Percentiles rank a stretch among this genome's conserved stretches.
Conservation (phyloP, 192 early-diverging fungal species). For the Coemansia sp. region DNA sequence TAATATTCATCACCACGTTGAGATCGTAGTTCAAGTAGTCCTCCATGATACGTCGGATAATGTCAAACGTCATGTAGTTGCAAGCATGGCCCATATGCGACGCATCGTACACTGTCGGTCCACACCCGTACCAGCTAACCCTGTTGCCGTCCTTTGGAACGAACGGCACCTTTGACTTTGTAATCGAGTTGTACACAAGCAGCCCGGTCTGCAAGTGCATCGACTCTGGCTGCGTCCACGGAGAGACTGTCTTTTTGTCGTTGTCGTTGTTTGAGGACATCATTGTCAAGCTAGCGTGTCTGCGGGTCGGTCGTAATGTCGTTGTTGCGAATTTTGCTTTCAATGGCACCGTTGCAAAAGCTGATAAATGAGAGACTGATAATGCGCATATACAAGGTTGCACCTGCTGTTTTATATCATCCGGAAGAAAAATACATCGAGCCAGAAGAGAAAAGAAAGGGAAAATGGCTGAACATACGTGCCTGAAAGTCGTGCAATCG, state of each 20-base stretch:
- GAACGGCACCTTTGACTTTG: constrained; percentile 88
- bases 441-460: too few species aligned
- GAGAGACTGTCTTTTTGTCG: constrained; percentile 20
- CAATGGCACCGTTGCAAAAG: not conserved
- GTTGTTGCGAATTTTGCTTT: not conserved
- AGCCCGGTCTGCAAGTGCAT: constrained; percentile 42
- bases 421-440: too few species aligned
- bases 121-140: constrained; percentile 97
- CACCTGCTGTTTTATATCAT: too few species aligned
- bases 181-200: constrained; percentile 79
- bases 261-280: constrained; percentile 40
- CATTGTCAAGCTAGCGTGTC: constrained; percentile 14
- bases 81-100: constrained; percentile 97
- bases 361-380: not conserved
- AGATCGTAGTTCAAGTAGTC: constrained; percentile 97
- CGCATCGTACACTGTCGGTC: constrained; percentile 96
- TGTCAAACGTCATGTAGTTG: constrained; percentile 91
- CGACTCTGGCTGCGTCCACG: constrained; percentile 45
- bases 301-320: not conserved
- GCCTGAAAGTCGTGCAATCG: too few species aligned
- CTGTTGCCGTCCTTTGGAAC: constrained; percentile 75
- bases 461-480: too few species aligned
- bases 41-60: constrained; percentile 87
- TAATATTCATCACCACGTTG: constrained; percentile 94
- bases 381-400: too few species aligned